phyloP scores from a whole-genome alignment of 2,329 filamentous ascomycete species.

The Fusarium mangiferae region DNA sequence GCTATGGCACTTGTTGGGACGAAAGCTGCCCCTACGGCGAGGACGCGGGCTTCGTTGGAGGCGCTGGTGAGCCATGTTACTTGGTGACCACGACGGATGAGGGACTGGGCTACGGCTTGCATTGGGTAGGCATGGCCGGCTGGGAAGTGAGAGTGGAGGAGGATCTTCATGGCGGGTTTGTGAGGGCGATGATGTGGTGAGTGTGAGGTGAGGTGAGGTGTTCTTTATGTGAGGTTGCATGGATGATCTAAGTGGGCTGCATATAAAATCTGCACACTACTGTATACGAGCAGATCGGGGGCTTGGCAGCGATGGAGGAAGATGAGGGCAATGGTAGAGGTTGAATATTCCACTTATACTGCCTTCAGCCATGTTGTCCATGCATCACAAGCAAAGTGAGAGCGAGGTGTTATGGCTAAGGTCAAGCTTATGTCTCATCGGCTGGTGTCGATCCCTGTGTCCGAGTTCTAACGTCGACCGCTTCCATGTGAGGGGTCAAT shows the following conservation, averaged over 20 bases:
- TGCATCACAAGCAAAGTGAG: fast-evolving
- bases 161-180: constrained; percentile 48
- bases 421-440: not conserved
- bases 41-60: constrained; percentile 48
- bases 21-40: constrained; percentile 49
- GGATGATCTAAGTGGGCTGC: not conserved
- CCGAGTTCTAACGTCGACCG: not conserved
- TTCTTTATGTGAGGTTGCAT: constrained; percentile 7
- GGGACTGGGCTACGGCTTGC: constrained; percentile 52
- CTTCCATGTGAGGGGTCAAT: not conserved
- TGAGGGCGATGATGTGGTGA: not conserved
- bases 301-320: not conserved
- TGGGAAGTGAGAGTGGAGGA: constrained; percentile 54
- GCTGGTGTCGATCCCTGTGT: not conserved
- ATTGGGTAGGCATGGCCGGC: constrained; percentile 54
- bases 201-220: not conserved
- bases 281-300: not conserved
- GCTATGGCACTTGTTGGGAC: constrained; percentile 46
- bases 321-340: not conserved
- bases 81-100: constrained; percentile 51
- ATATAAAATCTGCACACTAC: not conserved
- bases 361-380: fast-evolving
- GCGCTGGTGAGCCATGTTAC: constrained; percentile 52
- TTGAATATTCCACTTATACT: not conserved
- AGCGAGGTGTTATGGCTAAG: not conserved